Base-by-base conservation (phyloP, 2,329 filamentous ascomycete species). In the Tolypocladium guangdongense region DNA sequence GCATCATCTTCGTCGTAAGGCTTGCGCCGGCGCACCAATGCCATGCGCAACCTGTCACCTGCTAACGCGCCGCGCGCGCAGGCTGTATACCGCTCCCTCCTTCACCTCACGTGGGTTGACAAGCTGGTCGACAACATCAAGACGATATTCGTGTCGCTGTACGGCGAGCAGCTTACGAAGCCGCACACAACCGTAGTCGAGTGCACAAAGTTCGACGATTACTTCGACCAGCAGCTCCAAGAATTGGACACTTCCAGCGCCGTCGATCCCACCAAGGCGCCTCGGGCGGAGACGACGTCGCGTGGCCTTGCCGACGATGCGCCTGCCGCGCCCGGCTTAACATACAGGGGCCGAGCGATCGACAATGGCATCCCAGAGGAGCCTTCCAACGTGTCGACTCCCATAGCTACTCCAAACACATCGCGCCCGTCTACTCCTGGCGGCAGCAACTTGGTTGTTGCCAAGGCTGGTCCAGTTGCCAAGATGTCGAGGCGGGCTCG, bases 71-170 rank as follows among this genome's bases (percentile, higher is more conserved):
- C 38, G 24, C n/a, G 24, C 36, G 43, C 20, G 47, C 64, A 96
- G 90, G 93, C 92, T 59, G 93, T 99, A 59, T 99, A 99, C 70
- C 88, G 95, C 67, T 96, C 91, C 39, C 82, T 99, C 35, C 80
- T 99, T 33, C 91, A 96, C 69, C 81, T 99, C 10, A 91, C 88
- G 14, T 99, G 95, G 93, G 89, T 97, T 59, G 93, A 99, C 70
- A 90, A 93, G 68, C 84, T 99, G 49, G 83, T 99, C 60, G 92
- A 96, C 65, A 95, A 97, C 64, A 90, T 97, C 63, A 89, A 86
- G 67, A 90, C 88, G 11, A 84, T 99, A 36, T 99, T 97, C 66
- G 80, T 93, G 60, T 88, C 90, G 59, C 78, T 96, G 32, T 99
- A 97, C 68, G 88, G 85, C 60, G 86, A 93, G 55, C 87, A 96